Base-by-base conservation (phyloP, 2,329 filamentous ascomycete genomes). In the Aspergillus arachidicola region DNA sequence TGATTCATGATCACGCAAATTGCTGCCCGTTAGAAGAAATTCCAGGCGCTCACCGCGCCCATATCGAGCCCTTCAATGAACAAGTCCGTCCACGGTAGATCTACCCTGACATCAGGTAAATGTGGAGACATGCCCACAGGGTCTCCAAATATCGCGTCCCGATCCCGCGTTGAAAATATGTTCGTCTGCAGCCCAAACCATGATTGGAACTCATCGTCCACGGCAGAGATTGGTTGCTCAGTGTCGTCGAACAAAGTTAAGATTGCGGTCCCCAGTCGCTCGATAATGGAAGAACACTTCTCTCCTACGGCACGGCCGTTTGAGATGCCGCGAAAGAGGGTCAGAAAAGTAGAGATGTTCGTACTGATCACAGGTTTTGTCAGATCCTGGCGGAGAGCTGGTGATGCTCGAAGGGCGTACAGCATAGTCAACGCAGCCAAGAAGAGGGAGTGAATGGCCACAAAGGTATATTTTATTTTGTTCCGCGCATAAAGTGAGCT, bases 391-490 rank as follows among this genome's bases (percentile, higher is more conserved):
- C 63, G 63, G 2, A 68, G 32, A 14, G 60, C 57, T 1, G 67
- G 58, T 48, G 67, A 72, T 7, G 70, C 68, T 23, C 71, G 66
- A 4, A 74, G 61, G 11, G 66, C 66, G 51, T 74, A 71, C 2
- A 74, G 64, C 67, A 73, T 73, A 3, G 72, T 71, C 23, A 74
- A 66, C 3, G 69, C 68, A 6, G 72, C 72, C 68, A 74, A 71
- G 61, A 74, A 73, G 0, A 74, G 65, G 4, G 70, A 68, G 21
- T 67, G 69, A 7, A 73, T 65, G 0, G 71, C 71, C 0, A 73
- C 67, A 50, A 73, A 73, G 0, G 71, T 71, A 53, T 73, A 74
- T 2, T 68, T 72, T 26, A 73, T 69, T 11, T 66, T 64, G 55
- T 73, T 73, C 14, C 69, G 67, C 26, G 72, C 72, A 38, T 73